Conservation (phyloP, 768 basidiomycete genomes). For the Trametes cinnabarina region DNA sequence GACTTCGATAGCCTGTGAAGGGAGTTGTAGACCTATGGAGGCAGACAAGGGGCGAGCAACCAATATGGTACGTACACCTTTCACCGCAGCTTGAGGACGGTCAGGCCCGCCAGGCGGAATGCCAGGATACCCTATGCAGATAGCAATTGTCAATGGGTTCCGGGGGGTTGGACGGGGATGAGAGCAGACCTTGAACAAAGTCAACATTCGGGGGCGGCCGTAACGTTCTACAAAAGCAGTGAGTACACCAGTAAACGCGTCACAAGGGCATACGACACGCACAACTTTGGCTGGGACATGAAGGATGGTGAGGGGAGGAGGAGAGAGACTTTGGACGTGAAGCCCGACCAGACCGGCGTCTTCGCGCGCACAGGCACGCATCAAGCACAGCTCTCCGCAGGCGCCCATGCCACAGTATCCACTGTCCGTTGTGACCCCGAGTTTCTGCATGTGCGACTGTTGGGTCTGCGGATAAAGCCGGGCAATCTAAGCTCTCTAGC, state of each 20-base stretch:
- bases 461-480: too few species aligned
- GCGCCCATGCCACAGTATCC: conserved; percentile 12
- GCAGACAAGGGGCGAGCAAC: not conserved
- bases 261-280: not conserved
- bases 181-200: conserved; percentile 67
- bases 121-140: conserved; percentile 71
- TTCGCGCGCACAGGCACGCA: conserved; percentile 16
- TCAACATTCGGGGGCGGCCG: conserved; percentile 88
- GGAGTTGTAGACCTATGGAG: conserved; percentile 16
- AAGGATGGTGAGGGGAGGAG: conserved; percentile 11
- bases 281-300: conserved; percentile 22
- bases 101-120: conserved; percentile 78
- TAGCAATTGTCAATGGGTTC: conserved; percentile 3
- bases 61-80: conserved; percentile 61
- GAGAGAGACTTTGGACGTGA: not conserved
- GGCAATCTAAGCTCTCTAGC: too few species aligned
- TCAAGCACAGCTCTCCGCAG: conserved; percentile 20
- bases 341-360: not conserved
- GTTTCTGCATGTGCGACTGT: too few species aligned
- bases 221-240: conserved; percentile 51
- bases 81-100: conserved; percentile 78
- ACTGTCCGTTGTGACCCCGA: too few species aligned
- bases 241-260: not conserved
- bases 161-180: not conserved
- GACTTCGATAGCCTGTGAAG: conserved; percentile 75